Evolutionary conservation across 495 filamentous ascomycete genomes (phyloP).

Genomic region (Aspergillus hancockii): DNA sequence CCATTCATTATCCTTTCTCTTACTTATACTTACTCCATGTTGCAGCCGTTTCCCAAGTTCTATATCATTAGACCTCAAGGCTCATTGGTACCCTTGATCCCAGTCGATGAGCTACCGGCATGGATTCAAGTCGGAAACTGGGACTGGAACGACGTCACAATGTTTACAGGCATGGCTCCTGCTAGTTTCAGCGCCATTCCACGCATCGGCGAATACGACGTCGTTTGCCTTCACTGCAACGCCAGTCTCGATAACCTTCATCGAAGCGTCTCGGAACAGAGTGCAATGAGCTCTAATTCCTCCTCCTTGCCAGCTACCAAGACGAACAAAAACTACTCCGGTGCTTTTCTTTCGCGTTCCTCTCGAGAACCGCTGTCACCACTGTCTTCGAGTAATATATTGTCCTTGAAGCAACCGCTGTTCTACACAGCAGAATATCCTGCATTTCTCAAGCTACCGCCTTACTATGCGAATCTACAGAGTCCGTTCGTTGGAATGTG

Average conservation of each 20-base stretch:
- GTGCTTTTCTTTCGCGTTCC: neutral
- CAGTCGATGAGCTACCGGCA: constrained; percentile 39
- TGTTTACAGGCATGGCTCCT: constrained; percentile 25
- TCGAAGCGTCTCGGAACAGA: constrained; percentile 31
- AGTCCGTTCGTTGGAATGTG: constrained; percentile 27
- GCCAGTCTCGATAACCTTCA: constrained; percentile 30
- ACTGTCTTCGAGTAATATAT: neutral
- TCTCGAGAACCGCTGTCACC: neutral
- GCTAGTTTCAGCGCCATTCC: constrained; percentile 25
- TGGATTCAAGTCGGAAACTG: constrained; percentile 36
- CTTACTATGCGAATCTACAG: constrained; percentile 18
- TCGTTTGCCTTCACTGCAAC: constrained; percentile 38
- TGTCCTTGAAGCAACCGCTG: neutral
- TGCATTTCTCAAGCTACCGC: constrained; percentile 16
- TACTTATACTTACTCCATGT: constrained; percentile 7
- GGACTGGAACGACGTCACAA: constrained; percentile 18
- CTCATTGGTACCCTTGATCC: constrained; percentile 30
- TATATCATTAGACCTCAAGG: constrained; percentile 37
- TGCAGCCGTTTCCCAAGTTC: constrained; percentile 33
- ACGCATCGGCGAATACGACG: constrained; percentile 40
- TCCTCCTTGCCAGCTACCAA: neutral
- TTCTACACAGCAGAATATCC: neutral
- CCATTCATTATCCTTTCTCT: constrained; percentile 10
- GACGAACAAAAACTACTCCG: neutral
- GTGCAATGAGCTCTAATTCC: constrained; percentile 12